These are phyloP conservation scores for Coleophoma cylindrospora DNA, from an alignment of 2,329 filamentous ascomycete genomes.

Conservation along the genomic window DNA sequence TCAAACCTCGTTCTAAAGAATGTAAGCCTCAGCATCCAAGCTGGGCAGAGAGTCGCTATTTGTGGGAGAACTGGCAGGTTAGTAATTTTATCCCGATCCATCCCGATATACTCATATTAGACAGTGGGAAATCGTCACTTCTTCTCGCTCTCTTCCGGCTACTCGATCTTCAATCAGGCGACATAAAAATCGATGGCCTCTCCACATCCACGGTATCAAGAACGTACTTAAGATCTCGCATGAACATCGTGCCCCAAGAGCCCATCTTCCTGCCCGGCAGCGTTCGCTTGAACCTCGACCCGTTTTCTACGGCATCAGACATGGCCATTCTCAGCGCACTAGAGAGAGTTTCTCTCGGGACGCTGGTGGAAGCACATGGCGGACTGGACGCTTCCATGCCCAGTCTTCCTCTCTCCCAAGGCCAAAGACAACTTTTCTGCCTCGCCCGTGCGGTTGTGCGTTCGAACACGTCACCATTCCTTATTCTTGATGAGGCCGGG, in stretches of 20 bases:
- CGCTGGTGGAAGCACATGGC: constrained; percentile 26
- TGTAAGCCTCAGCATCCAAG: not conserved
- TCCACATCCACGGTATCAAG: not conserved
- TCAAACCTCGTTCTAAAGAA: not conserved
- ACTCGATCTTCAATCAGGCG: not conserved
- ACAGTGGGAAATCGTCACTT: not conserved
- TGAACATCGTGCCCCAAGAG: constrained; percentile 31
- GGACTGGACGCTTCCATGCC: constrained; percentile 2
- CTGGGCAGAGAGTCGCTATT: constrained; percentile 41
- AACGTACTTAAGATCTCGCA: not conserved
- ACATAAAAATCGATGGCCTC: not conserved
- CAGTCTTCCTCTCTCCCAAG: constrained; percentile 29
- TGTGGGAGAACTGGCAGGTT: constrained; percentile 43
- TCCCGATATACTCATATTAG: not conserved
- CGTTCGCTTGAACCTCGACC: constrained; percentile 6
- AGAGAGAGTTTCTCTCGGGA: constrained; percentile 36
- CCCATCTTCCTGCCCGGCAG: constrained; percentile 32
- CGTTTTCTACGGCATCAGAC: not conserved
- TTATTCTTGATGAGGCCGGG: constrained; percentile 1
- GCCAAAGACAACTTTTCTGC: constrained; percentile 33
- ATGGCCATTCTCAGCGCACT: constrained; percentile 32
- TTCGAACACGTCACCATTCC: not conserved
- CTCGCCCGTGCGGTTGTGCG: not conserved
- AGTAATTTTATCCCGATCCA: not conserved
- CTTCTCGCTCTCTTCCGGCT: not conserved